These are phyloP conservation scores for Galerina marginata DNA, from an alignment of 768 basidiomycete genomes.

Conservation along the genomic window DNA sequence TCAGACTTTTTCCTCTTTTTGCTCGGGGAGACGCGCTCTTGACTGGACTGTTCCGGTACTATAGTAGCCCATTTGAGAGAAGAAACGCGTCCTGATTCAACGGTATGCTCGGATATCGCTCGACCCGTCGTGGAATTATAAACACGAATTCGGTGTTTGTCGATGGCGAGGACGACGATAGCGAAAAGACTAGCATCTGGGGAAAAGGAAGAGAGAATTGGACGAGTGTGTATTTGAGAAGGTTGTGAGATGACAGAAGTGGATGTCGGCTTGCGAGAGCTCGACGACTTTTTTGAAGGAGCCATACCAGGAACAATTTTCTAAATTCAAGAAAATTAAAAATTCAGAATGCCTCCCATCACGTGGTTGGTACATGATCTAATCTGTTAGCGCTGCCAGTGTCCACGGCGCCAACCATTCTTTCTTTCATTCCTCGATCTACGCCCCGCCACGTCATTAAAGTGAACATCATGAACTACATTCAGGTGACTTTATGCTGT, in stretches of 20 bases:
- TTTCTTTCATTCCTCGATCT: constrained; percentile 5
- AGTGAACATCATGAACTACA: constrained; percentile 49
- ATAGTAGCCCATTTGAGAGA: constrained; percentile 56
- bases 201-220: constrained; percentile 63
- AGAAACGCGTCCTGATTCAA: constrained; percentile 61
- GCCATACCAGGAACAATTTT: constrained; percentile 45
- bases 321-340: not conserved
- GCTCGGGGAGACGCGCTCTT: constrained; percentile 39
- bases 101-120: constrained; percentile 60
- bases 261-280: constrained; percentile 49
- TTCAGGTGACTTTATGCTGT: constrained; percentile 44
- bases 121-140: constrained; percentile 63
- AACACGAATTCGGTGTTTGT: constrained; percentile 73
- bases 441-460: constrained; percentile 9
- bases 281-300: constrained; percentile 55
- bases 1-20: constrained; percentile 66
- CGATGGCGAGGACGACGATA: constrained; percentile 66
- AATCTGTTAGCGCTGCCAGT: constrained; percentile 13
- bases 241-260: constrained; percentile 64
- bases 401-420: not conserved
- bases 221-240: constrained; percentile 51
- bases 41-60: constrained; percentile 18
- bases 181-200: constrained; percentile 61
- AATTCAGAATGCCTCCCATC: constrained; percentile 5
- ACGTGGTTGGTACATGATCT: not conserved